Conservation (phyloP, 2,329 filamentous ascomycete species). For the Diaporthe sp. region DNA sequence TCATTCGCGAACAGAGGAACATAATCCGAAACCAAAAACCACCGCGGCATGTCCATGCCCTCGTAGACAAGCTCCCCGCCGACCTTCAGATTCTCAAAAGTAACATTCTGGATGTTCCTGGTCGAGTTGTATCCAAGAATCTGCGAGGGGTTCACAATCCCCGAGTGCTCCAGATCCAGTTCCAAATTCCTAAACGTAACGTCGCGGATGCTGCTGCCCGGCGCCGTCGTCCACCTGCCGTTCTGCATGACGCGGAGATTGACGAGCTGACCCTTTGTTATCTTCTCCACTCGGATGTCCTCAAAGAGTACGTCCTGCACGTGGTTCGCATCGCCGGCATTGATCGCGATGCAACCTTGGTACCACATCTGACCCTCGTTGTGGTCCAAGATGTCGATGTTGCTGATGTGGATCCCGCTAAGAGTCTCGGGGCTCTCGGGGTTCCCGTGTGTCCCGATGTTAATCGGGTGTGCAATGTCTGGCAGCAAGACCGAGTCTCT, state of each 20-base stretch:
- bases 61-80: conserved; percentile 1
- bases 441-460: conserved; percentile 54
- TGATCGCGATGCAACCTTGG: conserved; percentile 53
- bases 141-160: conserved; percentile 5
- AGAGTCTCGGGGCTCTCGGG: conserved; percentile 50
- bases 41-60: not conserved
- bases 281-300: conserved; percentile 50
- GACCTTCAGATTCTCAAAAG: not conserved
- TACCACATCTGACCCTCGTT: conserved; percentile 52
- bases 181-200: conserved; percentile 47
- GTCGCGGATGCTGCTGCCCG: conserved; percentile 50
- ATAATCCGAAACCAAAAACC: conserved; percentile 11
- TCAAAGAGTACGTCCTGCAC: conserved; percentile 48
- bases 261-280: conserved; percentile 50
- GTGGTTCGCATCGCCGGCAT: conserved; percentile 51
- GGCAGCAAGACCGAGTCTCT: conserved; percentile 49
- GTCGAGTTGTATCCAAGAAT: not conserved
- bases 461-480: conserved; percentile 52
- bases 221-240: conserved; percentile 51
- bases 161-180: conserved; percentile 13
- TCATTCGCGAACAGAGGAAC: conserved; percentile 29
- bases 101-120: conserved; percentile 7
- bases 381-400: conserved; percentile 55
- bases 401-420: conserved; percentile 47
- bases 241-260: conserved; percentile 53